These are phyloP conservation scores for Barnettozyma californica DNA, from an alignment of 805 yeast genomes.

Conservation along the genomic window DNA sequence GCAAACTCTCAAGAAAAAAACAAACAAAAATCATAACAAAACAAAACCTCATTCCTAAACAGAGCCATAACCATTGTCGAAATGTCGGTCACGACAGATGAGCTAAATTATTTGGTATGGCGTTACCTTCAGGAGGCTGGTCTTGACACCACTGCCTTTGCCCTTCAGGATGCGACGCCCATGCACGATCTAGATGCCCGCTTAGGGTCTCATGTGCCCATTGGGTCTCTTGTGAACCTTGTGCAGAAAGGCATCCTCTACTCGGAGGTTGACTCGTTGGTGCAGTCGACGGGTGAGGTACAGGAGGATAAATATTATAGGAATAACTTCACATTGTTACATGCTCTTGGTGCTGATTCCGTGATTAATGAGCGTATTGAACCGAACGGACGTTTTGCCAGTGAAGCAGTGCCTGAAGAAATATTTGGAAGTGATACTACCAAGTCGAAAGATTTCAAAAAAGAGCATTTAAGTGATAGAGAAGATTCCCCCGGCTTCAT, in stretches of 20 bases:
- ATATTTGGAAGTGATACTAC: too few relatives aligned
- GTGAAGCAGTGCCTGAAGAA: conserved; percentile 20
- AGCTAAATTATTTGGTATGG: conserved; percentile 89
- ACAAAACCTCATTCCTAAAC: not conserved
- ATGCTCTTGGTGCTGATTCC: conserved; percentile 43
- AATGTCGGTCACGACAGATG: conserved; percentile 80
- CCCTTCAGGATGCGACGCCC: conserved; percentile 69
- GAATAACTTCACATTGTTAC: conserved; percentile 44
- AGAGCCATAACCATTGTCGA: not conserved
- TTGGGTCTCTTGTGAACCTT: conserved; percentile 75
- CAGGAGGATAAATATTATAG: conserved; percentile 16
- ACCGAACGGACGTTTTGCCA: conserved; percentile 28
- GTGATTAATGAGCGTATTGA: conserved; percentile 28
- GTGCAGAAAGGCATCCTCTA: conserved; percentile 84
- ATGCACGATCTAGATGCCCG: conserved; percentile 52
- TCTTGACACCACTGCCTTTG: conserved; percentile 67
- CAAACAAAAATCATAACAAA: not conserved
- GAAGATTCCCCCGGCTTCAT: conserved; percentile 25
- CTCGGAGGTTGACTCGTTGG: conserved; percentile 60
- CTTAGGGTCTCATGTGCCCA: conserved; percentile 50
- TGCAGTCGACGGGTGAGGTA: conserved; percentile 31
- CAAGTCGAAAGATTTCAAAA: too few relatives aligned
- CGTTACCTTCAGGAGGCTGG: conserved; percentile 87
- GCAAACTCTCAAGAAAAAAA: not conserved
- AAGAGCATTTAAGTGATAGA: too few relatives aligned